phyloP scores from a whole-genome alignment of 148 eudicot genomes.

The Nepenthes mirabilis region DNA sequence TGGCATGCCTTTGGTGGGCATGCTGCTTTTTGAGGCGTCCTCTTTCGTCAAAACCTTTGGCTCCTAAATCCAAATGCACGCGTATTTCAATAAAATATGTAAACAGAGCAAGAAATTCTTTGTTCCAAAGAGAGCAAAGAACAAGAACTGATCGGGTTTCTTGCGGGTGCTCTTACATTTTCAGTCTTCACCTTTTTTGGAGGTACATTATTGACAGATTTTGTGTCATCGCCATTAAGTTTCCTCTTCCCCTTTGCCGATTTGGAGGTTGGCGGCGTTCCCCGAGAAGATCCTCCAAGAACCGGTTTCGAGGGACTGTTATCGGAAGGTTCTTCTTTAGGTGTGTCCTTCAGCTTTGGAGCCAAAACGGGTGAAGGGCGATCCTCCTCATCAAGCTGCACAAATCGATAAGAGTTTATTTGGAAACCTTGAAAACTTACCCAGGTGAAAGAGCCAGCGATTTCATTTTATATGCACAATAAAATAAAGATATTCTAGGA shows the following conservation, averaged over 20 bases:
- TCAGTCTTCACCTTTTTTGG: conserved; percentile 79
- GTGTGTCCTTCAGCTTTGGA: conserved; percentile 62
- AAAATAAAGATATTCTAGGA: not conserved
- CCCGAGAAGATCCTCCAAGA: conserved; percentile 43
- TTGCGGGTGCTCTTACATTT: conserved; percentile 32
- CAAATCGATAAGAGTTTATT: not conserved
- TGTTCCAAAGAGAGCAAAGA: not conserved
- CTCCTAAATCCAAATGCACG: conserved; percentile 29
- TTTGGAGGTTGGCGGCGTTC: conserved; percentile 59
- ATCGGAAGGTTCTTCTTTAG: conserved; percentile 77
- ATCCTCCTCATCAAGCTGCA: conserved; percentile 63
- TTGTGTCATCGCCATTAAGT: conserved; percentile 48
- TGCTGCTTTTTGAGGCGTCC: conserved; percentile 35
- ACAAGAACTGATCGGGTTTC: not conserved
- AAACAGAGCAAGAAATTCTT: not conserved
- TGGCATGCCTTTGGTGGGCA: conserved; percentile 27
- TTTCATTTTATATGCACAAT: no score
- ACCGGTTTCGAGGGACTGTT: conserved; percentile 57
- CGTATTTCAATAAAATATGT: not conserved
- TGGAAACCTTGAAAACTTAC: not conserved
- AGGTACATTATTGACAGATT: conserved; percentile 40
- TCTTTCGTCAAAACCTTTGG: conserved; percentile 42
- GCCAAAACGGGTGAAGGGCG: conserved; percentile 69
- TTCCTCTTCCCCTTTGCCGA: conserved; percentile 90
- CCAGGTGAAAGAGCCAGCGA: not conserved